Conservation (phyloP, 1,284 basidiomycete genomes). For the Grifola frondosa region DNA sequence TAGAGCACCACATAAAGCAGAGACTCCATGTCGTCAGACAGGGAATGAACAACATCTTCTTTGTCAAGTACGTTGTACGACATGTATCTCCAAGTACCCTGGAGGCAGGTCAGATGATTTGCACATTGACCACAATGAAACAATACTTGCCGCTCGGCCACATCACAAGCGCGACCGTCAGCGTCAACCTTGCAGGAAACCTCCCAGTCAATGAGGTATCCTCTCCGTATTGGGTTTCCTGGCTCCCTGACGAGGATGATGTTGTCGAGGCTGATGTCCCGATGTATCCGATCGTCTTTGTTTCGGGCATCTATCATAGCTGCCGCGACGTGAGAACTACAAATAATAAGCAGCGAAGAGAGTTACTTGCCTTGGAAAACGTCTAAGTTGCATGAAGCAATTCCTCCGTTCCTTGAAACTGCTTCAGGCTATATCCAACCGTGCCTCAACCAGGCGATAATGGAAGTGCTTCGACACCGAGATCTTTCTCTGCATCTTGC, state of each 20-base stretch:
- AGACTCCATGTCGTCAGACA: conserved; percentile 9
- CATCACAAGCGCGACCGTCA: not conserved
- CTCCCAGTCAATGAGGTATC: conserved; percentile 15
- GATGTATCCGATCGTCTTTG: conserved; percentile 2
- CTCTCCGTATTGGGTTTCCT: not conserved
- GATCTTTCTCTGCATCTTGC: not conserved
- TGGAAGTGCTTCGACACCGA: not conserved
- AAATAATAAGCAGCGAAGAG: not conserved
- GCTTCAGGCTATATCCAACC: not conserved
- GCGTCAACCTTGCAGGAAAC: conserved; percentile 3
- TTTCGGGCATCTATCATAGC: conserved; percentile 2
- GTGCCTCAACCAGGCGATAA: conserved; percentile 1
- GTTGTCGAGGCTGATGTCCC: conserved; percentile 5
- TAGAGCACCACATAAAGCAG: conserved; percentile 7
- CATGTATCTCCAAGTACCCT: conserved; percentile 9
- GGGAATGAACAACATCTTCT: not conserved
- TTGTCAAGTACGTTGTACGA: not conserved
- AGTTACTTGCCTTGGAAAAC: not conserved
- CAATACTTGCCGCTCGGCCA: conserved; percentile 3
- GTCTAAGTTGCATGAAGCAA: conserved; percentile 4
- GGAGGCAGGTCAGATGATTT: not conserved
- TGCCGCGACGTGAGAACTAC: not conserved
- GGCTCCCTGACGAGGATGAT: conserved; percentile 5
- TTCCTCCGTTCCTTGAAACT: conserved; percentile 2
- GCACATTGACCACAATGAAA: not conserved